Conservation (phyloP, 345 rosid genomes). For the Brassica incana region DNA sequence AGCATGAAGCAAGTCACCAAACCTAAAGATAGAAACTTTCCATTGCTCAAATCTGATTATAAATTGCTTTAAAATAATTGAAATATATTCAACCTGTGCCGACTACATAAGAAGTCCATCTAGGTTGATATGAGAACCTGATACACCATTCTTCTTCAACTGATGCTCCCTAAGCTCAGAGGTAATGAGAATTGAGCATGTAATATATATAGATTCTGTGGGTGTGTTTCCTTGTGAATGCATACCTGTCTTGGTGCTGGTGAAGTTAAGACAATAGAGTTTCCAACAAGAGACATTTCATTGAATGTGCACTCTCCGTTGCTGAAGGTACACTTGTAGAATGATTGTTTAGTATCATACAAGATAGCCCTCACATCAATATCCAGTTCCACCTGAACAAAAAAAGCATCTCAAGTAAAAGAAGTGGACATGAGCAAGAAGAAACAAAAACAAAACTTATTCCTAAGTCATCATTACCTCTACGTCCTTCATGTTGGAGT, state of each 20-base stretch:
- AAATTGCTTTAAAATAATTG: neutral
- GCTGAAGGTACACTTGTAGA: constrained; percentile 67
- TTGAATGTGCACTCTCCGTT: constrained; percentile 49
- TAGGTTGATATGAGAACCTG: constrained; percentile 62
- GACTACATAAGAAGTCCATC: constrained; percentile 62
- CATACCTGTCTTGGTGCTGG: constrained; percentile 55
- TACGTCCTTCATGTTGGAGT: constrained; percentile 56
- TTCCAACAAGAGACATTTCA: constrained; percentile 55
- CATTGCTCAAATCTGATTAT: neutral
- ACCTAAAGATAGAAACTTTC: constrained; percentile 38
- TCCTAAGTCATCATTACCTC: constrained; percentile 48
- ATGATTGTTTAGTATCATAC: constrained; percentile 66
- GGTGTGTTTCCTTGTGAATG: neutral
- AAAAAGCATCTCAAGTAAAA: neutral
- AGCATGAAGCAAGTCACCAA: constrained; percentile 56
- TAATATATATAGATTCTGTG: neutral
- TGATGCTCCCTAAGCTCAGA: constrained; percentile 47
- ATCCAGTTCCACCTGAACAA: constrained; percentile 64
- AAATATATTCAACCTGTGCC: constrained; percentile 50
- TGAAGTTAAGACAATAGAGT: constrained; percentile 60
- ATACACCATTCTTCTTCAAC: constrained; percentile 58
- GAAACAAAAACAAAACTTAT: neutral
- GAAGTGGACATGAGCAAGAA: neutral
- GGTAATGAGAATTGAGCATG: neutral
- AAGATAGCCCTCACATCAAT: constrained; percentile 52